phyloP scores from a whole-genome alignment of 768 basidiomycete genomes.

The Hygrophorus pudorinus region DNA sequence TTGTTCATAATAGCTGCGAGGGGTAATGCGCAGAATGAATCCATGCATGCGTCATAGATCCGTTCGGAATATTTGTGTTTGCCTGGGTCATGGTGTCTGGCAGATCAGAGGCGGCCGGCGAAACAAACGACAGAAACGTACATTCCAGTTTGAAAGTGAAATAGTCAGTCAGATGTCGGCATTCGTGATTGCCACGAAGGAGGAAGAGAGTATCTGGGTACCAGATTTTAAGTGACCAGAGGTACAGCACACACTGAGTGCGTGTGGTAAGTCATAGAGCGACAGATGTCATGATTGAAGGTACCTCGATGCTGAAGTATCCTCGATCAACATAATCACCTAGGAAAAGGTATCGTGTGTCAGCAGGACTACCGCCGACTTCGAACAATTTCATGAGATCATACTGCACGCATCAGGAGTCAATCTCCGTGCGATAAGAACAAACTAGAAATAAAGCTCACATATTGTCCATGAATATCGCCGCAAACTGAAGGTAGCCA shows the following conservation, averaged over 20 bases:
- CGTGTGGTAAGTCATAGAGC: constrained; percentile 10
- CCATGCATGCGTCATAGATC: constrained; percentile 97
- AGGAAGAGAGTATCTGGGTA: constrained; percentile 96
- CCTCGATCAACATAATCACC: constrained; percentile 93
- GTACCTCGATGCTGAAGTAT: constrained; percentile 87
- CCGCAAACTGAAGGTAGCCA: constrained; percentile 67
- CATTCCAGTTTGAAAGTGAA: constrained; percentile 99
- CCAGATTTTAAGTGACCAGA: constrained; percentile 99
- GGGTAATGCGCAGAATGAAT: constrained; percentile 91
- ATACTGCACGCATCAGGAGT: constrained; percentile 38
- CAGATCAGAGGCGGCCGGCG: constrained; percentile 3
- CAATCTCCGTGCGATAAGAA: constrained; percentile 5
- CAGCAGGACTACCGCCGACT: constrained; percentile 89
- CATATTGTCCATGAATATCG: constrained; percentile 99
- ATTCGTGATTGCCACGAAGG: constrained; percentile 97
- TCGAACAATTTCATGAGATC: constrained; percentile 95
- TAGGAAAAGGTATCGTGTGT: constrained; percentile 86
- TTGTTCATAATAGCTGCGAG: constrained; percentile 99
- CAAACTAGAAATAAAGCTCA: constrained; percentile 28
- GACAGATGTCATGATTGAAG: background rate
- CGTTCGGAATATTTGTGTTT: constrained; percentile 98
- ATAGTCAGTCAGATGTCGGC: constrained; percentile 96
- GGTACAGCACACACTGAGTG: constrained; percentile 88
- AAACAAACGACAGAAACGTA: constrained; percentile 29
- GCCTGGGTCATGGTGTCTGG: constrained; percentile 36